Conservation (phyloP, 2,329 filamentous ascomycete species). For the Cladosporium austrohemisphaericum region DNA sequence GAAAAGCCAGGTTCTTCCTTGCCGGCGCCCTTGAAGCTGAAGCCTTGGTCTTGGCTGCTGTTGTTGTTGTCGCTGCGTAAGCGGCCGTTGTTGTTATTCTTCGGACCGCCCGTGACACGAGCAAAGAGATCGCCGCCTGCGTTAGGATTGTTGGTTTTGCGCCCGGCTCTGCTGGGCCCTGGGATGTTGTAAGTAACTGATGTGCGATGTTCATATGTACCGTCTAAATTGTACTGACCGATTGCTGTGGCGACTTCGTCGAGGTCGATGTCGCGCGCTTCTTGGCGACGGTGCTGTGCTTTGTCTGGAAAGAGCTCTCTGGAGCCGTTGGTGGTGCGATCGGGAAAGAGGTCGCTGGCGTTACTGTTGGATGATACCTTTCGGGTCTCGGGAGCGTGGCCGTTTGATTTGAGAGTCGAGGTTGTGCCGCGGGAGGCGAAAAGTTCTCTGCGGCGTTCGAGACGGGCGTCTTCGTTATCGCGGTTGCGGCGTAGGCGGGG, state of each 20-base stretch:
- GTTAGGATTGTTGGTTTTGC: slow-evolving; percentile 12
- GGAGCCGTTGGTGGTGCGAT: slow-evolving; percentile 21
- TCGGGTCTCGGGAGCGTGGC: slow-evolving; percentile 2
- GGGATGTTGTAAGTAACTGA: slow-evolving; percentile 18
- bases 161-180: slow-evolving; percentile 15
- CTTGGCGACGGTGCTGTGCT: slow-evolving; percentile 42
- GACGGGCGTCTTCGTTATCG: slow-evolving; percentile 24
- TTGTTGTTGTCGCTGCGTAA: slow-evolving; percentile 3
- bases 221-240: slow-evolving; percentile 26
- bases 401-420: not conserved
- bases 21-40: slow-evolving; percentile 34
- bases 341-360: slow-evolving; percentile 23
- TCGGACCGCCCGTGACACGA: slow-evolving; percentile 19
- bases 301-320: slow-evolving; percentile 38
- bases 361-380: slow-evolving; percentile 11
- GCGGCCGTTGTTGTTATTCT: slow-evolving; percentile 2
- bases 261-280: slow-evolving; percentile 37
- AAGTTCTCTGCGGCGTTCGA: slow-evolving; percentile 39
- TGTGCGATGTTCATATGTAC: slow-evolving; percentile 13
- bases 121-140: slow-evolving; percentile 21
- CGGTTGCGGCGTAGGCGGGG: slow-evolving; percentile 20
- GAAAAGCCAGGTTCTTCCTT: slow-evolving; percentile 23
- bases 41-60: slow-evolving; percentile 22
- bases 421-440: slow-evolving; percentile 25
- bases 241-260: slow-evolving; percentile 25